Percentiles rank a stretch among this genome's conserved stretches.
Evolutionary conservation across 2,329 filamentous ascomycete species (phyloP).

Genomic region (Colletotrichum lini): DNA sequence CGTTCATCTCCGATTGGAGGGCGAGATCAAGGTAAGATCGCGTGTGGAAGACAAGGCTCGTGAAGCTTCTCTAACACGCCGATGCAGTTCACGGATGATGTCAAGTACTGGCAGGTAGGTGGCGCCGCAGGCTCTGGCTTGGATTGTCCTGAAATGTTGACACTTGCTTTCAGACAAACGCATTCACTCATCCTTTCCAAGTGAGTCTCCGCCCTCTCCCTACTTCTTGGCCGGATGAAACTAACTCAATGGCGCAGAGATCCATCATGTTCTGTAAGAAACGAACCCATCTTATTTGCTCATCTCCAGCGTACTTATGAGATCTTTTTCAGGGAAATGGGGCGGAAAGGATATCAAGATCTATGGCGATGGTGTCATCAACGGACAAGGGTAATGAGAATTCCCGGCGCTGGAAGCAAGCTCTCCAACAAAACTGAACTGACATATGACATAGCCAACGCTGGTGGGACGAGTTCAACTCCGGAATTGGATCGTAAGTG

Average conservation of each 20-base stretch:
- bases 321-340: conserved; percentile 65
- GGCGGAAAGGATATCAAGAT: conserved; percentile 74
- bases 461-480: conserved; percentile 60
- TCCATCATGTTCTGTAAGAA: conserved; percentile 66
- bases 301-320: background rate
- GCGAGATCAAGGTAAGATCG: conserved; percentile 58
- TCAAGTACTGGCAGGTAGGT: conserved; percentile 56
- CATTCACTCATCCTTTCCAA: conserved; percentile 59
- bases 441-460: conserved; percentile 47
- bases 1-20: conserved; percentile 71
- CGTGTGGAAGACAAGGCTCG: background rate
- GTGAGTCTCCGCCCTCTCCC: background rate
- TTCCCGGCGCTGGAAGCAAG: too few relatives aligned
- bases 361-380: conserved; percentile 69
- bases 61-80: background rate
- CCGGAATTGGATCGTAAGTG: conserved; percentile 45
- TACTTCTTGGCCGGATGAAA: background rate
- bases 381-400: conserved; percentile 62
- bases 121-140: too few relatives aligned
- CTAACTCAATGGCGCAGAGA: conserved; percentile 46
- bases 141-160: background rate
- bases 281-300: background rate
- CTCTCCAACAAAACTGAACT: background rate
- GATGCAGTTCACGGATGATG: conserved; percentile 58
- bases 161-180: conserved; percentile 49